Evolutionary conservation across 441 rosid genomes (phyloP).

Genomic region (Syzygium malaccense): DNA sequence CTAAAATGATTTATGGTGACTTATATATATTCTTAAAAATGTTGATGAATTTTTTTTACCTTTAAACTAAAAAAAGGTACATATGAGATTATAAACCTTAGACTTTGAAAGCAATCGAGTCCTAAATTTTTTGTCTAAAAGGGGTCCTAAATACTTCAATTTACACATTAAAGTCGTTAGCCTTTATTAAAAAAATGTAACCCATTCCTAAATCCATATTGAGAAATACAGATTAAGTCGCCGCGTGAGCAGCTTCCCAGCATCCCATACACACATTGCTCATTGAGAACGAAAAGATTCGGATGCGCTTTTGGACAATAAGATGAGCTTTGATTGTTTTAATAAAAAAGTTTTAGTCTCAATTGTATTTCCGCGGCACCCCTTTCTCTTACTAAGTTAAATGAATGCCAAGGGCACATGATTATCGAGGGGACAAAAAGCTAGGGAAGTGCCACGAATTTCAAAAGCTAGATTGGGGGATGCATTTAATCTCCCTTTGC

Average conservation of each 20-base stretch:
- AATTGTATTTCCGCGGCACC: no score
- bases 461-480: neutral
- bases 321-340: no score
- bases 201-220: neutral
- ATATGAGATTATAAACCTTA: no score
- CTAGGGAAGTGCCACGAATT: neutral
- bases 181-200: neutral
- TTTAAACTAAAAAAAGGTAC: no score
- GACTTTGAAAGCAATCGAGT: no score
- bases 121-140: no score
- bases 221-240: neutral
- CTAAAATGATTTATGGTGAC: no score
- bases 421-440: neutral
- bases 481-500: neutral
- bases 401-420: neutral
- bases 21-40: no score
- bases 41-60: no score
- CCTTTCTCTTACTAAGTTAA: neutral
- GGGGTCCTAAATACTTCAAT: neutral
- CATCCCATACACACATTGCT: neutral
- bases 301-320: no score
- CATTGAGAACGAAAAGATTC: neutral
- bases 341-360: neutral
- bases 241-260: fast-evolving
- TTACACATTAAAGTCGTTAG: fast-evolving